These are phyloP conservation scores for Hordeum pubiflorum DNA, from an alignment of 202 grass and related monocot genomes.

Conservation along the genomic window DNA sequence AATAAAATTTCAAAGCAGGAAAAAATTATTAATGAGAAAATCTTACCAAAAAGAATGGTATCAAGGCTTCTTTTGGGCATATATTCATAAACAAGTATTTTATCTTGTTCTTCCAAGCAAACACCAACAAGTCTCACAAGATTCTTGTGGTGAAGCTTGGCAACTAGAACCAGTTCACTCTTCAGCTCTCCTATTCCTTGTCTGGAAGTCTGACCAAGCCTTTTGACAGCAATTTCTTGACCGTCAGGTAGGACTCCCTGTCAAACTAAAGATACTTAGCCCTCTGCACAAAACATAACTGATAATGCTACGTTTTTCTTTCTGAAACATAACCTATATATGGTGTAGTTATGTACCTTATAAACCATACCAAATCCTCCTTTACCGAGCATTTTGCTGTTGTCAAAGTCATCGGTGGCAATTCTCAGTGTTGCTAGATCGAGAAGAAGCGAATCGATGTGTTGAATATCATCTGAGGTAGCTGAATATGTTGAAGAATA, in stretches of 20 bases:
- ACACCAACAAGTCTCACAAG: constrained; percentile 64
- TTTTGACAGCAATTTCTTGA: constrained; percentile 59
- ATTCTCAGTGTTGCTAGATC: constrained; percentile 26
- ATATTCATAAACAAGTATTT: constrained; percentile 78
- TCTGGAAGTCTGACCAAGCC: constrained; percentile 43
- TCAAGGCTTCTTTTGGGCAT: constrained; percentile 70
- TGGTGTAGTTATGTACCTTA: constrained; percentile 34
- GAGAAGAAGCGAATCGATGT: constrained; percentile 27
- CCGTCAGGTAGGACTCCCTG: constrained; percentile 52
- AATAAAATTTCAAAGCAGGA: neutral
- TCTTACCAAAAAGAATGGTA: constrained; percentile 43
- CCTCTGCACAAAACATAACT: neutral
- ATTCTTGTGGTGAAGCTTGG: constrained; percentile 64
- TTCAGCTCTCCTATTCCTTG: constrained; percentile 71
- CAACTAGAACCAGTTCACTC: constrained; percentile 55
- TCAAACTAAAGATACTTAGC: neutral
- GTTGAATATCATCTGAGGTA: constrained; percentile 10
- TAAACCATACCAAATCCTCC: constrained; percentile 66
- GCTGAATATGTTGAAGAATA: constrained; percentile 22
- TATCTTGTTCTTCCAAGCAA: constrained; percentile 59
- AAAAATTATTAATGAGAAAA: neutral
- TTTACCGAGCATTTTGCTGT: constrained; percentile 48
- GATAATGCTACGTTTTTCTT: neutral
- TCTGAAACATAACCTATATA: neutral
- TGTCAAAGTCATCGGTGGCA: constrained; percentile 44